Percentiles rank a stretch among this genome's conserved stretches.
Conservation (phyloP, 345 rosid species). For the Boechera divaricarpa region DNA sequence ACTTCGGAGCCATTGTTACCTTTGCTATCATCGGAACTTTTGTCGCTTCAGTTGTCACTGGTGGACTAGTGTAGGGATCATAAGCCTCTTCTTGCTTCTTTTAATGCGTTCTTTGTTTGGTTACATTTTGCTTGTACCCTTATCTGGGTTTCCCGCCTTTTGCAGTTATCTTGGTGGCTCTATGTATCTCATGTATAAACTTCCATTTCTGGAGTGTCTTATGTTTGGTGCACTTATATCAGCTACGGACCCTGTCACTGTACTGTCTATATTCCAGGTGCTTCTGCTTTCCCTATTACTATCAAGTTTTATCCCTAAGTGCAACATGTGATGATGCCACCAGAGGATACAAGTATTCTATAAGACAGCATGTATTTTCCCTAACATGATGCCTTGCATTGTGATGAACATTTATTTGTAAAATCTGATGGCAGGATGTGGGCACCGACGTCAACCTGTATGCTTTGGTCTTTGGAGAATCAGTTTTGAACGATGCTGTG, state of each 20-base stretch:
- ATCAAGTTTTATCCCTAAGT: constrained; percentile 9
- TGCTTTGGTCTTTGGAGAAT: constrained; percentile 96
- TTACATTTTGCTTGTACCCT: constrained; percentile 13
- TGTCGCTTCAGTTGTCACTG: constrained; percentile 79
- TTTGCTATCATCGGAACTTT: constrained; percentile 89
- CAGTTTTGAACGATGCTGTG: constrained; percentile 94
- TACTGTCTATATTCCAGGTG: constrained; percentile 95
- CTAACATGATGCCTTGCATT: not conserved
- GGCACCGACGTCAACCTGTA: constrained; percentile 89
- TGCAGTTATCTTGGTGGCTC: constrained; percentile 87
- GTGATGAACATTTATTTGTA: constrained; percentile 12
- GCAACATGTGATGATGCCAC: constrained; percentile 8
- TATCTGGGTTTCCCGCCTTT: constrained; percentile 20
- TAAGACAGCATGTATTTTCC: not conserved
- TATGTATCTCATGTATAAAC: constrained; percentile 75
- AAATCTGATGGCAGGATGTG: constrained; percentile 63
- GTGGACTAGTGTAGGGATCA: constrained; percentile 76
- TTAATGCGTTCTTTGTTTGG: constrained; percentile 4
- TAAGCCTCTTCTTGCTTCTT: constrained; percentile 1
- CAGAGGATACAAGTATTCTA: not conserved
- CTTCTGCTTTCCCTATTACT: constrained; percentile 26
- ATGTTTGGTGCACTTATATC: constrained; percentile 99
- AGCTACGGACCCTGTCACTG: constrained; percentile 97
- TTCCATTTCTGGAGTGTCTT: constrained; percentile 90
- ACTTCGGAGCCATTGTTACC: constrained; percentile 95